phyloP scores from a whole-genome alignment of 345 rosid genomes.

The Durio zibethinus region DNA sequence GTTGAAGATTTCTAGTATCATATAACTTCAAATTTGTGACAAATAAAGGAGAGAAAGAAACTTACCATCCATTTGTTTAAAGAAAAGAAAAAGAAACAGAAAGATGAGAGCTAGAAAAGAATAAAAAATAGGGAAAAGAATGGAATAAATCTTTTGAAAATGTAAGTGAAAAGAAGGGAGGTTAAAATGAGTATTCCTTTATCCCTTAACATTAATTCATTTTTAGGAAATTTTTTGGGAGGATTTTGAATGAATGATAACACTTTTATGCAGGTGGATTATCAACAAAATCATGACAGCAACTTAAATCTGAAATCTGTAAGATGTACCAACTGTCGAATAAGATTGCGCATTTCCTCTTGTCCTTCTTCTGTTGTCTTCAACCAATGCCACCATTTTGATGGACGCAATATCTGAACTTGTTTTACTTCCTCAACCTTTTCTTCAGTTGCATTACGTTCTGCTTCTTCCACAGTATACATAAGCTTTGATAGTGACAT shows the following conservation, averaged over 20 bases:
- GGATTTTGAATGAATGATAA: neutral
- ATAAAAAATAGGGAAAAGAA: neutral
- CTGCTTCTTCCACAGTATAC: conserved; percentile 66
- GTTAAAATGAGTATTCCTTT: neutral
- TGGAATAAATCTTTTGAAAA: neutral
- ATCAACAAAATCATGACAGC: neutral
- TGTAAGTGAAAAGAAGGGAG: neutral
- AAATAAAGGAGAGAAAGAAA: neutral
- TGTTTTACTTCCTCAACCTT: conserved; percentile 53
- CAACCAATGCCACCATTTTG: conserved; percentile 97
- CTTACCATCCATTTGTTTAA: neutral
- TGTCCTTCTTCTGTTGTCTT: conserved; percentile 78
- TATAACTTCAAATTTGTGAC: neutral
- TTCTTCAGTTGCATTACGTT: conserved; percentile 34
- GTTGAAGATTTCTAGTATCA: neutral
- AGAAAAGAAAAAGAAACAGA: neutral
- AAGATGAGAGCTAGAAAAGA: neutral
- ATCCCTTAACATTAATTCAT: neutral
- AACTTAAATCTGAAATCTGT: conserved; percentile 12
- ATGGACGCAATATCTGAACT: conserved; percentile 64
- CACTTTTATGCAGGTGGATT: neutral
- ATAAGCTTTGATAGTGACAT: conserved; percentile 77
- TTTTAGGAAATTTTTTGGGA: neutral
- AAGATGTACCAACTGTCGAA: conserved; percentile 74
- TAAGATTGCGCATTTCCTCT: conserved; percentile 79